A percentile compares a stretch with the other conserved stretches of the same genome.
Conservation (phyloP, 75 land plant species). For the Chamaecyparis obtusa region DNA sequence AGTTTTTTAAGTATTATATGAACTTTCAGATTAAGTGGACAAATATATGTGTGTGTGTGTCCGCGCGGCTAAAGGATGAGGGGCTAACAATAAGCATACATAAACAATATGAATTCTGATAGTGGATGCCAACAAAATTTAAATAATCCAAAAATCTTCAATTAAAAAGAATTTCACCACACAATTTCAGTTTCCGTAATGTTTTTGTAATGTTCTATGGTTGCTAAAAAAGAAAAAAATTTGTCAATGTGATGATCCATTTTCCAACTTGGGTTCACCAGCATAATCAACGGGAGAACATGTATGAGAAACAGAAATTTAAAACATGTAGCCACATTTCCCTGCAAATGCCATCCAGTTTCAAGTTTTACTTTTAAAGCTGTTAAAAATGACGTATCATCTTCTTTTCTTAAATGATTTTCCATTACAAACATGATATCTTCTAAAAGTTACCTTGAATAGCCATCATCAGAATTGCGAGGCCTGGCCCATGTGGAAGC, state of each 20-base stretch:
- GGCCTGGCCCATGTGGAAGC: slow-evolving; percentile 84
- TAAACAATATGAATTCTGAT: not conserved
- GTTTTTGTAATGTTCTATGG: not conserved
- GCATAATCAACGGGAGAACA: not conserved
- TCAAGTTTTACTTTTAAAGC: not conserved
- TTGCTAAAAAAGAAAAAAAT: not conserved
- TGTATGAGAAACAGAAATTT: not conserved
- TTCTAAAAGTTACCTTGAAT: slow-evolving; percentile 58
- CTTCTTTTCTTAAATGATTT: not conserved
- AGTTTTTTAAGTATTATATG: too few species aligned
- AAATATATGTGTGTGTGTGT: too few species aligned
- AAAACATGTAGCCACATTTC: not conserved
- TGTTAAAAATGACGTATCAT: not conserved
- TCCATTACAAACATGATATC: not conserved
- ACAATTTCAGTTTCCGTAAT: too few species aligned
- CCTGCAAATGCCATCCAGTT: not conserved
- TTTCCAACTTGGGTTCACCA: not conserved
- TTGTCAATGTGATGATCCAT: not conserved
- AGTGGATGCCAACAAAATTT: not conserved
- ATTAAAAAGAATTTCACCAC: too few species aligned
- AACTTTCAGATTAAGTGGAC: too few species aligned
- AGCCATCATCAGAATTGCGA: slow-evolving; percentile 67
- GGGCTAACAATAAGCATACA: not conserved
- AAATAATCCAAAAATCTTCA: too few species aligned
- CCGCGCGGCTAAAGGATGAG: not conserved